phyloP scores from a whole-genome alignment of 2,329 filamentous ascomycete genomes.

The Daldinia sp. region DNA sequence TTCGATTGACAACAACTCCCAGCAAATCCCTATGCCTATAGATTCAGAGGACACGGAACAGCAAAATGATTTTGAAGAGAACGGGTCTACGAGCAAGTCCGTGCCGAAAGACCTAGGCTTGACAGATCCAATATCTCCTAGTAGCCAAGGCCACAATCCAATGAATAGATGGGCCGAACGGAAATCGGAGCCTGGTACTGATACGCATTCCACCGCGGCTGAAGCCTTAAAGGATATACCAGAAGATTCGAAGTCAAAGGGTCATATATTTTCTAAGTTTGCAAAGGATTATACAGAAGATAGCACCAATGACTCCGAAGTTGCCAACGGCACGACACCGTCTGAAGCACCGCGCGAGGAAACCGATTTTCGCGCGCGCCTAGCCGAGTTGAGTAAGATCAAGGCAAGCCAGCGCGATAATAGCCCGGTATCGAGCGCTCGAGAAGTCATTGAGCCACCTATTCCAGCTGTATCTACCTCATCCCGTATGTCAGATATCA shows the following conservation, averaged over 20 bases:
- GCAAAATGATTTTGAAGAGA: slow-evolving; percentile 22
- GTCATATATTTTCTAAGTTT: slow-evolving; percentile 20
- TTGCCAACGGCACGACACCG: slow-evolving; percentile 6
- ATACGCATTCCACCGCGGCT: slow-evolving; percentile 8
- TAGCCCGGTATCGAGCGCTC: background rate
- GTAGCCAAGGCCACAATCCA: slow-evolving; percentile 24
- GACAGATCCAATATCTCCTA: slow-evolving; percentile 10
- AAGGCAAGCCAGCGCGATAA: slow-evolving; percentile 15
- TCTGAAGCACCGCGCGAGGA: slow-evolving; percentile 41
- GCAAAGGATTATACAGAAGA: slow-evolving; percentile 11
- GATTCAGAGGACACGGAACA: slow-evolving; percentile 18
- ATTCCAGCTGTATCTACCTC: slow-evolving; percentile 49
- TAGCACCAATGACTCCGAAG: slow-evolving; percentile 8
- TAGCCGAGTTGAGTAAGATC: slow-evolving; percentile 42
- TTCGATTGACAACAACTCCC: slow-evolving; percentile 26
- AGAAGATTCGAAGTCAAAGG: slow-evolving; percentile 17
- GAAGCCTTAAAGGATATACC: slow-evolving; percentile 5
- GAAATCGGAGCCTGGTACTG: slow-evolving; percentile 35
- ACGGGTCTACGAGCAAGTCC: slow-evolving; percentile 13
- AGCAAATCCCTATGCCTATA: slow-evolving; percentile 16
- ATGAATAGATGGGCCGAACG: slow-evolving; percentile 43
- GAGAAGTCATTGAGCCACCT: slow-evolving; percentile 39
- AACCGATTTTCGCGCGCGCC: slow-evolving; percentile 49
- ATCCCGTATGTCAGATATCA: slow-evolving; percentile 42
- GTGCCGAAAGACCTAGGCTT: slow-evolving; percentile 8